Evolutionary conservation across 257 asterid species (phyloP), one percentile per base, ranked within the genome.

Genomic region (Salvia miltiorrhiza): DNA sequence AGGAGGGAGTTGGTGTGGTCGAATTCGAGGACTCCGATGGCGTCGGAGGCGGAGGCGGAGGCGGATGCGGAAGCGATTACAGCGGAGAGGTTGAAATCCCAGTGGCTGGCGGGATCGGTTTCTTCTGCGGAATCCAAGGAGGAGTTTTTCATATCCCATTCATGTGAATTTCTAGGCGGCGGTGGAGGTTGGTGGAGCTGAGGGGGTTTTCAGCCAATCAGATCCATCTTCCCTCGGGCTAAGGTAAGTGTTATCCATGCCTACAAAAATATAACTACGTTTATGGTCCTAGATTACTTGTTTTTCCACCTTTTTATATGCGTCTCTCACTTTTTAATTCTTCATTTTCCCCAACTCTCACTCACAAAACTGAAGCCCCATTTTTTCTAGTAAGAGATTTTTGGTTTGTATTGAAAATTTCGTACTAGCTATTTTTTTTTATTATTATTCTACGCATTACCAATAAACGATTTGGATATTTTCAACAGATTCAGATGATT

Each of bases 21-120:
- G 77, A 93, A 88, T 39, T 88, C 96, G 33, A 84, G 24, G 32
- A 81, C 97, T 0, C 98, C 98, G 0, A 93, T 81, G 43, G 96
- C 88, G 76, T 92, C 98, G 58, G 93, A 82, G 1, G 67, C 39
- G 32, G 69, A n/a, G 26, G 73, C 10, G 41, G 16, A 23, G 17
- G 63, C 67, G 57, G 73, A 16, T n/a, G n/a, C n/a, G n/a, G 88
- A 82, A n/a, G n/a, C n/a, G 59, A 93, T 76, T 0, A 86, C 75
- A 69, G 92, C 74, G 75, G 95, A 73, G 75, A 90, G 93, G 47
- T 19, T 77, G 83, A 93, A 88, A 62, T 88, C 89, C 98, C 98
- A 93, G 5, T 86, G 93, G 84, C 79, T n/a, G 80, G 39, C 80
- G 63, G 53, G 94, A 47, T 28, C n/a, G n/a, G n/a, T n/a, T n/a